phyloP scores from a whole-genome alignment of 2,329 filamentous ascomycete genomes.

The Colletotrichum sp. region DNA sequence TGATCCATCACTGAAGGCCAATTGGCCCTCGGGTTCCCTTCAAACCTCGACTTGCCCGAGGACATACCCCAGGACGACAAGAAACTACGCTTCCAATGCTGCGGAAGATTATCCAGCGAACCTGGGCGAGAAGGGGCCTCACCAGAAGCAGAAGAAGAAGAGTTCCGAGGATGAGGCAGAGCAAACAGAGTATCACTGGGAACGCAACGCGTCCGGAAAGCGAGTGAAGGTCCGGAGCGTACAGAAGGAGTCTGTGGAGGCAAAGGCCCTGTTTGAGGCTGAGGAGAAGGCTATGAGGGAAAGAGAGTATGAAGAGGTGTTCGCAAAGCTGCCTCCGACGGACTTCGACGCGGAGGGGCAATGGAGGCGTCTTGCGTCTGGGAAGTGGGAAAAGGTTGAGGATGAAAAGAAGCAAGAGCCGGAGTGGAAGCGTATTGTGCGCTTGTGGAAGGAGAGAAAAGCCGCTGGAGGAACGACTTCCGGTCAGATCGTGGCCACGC shows the following conservation, averaged over 20 bases:
- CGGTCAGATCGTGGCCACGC: not conserved
- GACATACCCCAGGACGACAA: not conserved
- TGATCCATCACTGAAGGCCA: not conserved
- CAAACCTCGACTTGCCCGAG: not conserved
- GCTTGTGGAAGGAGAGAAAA: not conserved
- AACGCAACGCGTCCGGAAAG: not conserved
- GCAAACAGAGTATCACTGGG: not conserved
- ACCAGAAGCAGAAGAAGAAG: not conserved
- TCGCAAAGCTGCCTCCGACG: not conserved
- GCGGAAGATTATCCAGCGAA: not conserved
- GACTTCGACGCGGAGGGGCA: not conserved
- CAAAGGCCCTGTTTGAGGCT: not conserved
- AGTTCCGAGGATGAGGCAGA: accelerated
- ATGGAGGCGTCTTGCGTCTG: not conserved
- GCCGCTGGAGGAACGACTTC: not conserved
- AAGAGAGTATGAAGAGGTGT: not conserved
- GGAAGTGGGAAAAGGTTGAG: not conserved
- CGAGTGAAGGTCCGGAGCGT: not conserved
- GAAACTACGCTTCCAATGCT: not conserved
- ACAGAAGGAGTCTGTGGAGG: not conserved
- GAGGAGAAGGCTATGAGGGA: not conserved
- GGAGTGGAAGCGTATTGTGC: not conserved
- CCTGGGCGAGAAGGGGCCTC: not conserved
- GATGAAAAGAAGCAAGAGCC: not conserved
- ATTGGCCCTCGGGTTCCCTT: not conserved